Conservation (phyloP, 768 basidiomycete genomes). For the Kwoniella dendrophila region DNA sequence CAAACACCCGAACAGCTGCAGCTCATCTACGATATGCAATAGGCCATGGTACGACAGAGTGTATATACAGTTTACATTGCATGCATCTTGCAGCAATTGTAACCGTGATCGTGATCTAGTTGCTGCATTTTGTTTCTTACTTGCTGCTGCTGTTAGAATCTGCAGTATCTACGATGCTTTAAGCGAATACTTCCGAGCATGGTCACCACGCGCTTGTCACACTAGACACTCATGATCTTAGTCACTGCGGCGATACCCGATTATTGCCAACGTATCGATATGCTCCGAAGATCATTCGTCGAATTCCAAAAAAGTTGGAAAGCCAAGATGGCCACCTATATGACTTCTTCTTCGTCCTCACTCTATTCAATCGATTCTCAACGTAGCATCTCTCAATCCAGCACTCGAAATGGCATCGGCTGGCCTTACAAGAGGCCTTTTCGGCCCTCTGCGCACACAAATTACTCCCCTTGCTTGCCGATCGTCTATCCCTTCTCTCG, state of each 20-base stretch:
- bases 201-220: too few relatives aligned
- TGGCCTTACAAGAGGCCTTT: constrained; percentile 11
- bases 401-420: constrained; percentile 4
- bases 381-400: not conserved
- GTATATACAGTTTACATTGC: not conserved
- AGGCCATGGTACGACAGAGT: not conserved
- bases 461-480: not conserved
- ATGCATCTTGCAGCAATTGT: not conserved
- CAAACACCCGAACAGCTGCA: constrained; percentile 47
- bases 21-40: constrained; percentile 44
- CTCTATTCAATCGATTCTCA: not conserved
- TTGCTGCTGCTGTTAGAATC: too few relatives aligned
- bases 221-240: too few relatives aligned
- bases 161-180: too few relatives aligned
- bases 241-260: too few relatives aligned
- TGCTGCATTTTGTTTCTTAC: too few relatives aligned
- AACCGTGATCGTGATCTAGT: too few relatives aligned
- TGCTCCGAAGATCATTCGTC: not conserved
- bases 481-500: constrained; percentile 4
- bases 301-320: not conserved
- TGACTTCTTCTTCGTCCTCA: too few relatives aligned
- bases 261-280: constrained; percentile 9
- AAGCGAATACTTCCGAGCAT: too few relatives aligned
- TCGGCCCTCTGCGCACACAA: not conserved
- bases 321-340: too few relatives aligned